phyloP scores from a whole-genome alignment of 305 asterid genomes.

The Fraxinus sp. region DNA sequence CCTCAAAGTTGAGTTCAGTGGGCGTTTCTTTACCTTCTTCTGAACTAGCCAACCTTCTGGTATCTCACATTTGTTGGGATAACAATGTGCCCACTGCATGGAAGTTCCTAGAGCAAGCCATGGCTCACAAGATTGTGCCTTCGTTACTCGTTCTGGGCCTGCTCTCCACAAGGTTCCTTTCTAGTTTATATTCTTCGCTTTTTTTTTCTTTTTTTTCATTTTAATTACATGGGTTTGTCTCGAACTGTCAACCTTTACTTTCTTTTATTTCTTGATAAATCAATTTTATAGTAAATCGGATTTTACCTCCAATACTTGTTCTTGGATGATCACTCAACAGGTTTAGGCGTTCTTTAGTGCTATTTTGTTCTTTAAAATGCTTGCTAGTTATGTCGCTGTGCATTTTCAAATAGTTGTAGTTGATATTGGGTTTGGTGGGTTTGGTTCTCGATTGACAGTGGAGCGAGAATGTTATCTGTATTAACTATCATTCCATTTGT shows the following conservation, averaged over 20 bases:
- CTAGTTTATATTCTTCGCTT: not conserved
- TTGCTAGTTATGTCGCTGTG: not conserved
- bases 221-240: not conserved
- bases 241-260: not conserved
- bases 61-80: constrained; percentile 90
- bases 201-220: not conserved
- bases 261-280: not conserved
- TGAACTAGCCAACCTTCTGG: constrained; percentile 67
- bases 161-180: constrained; percentile 66
- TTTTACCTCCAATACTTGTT: constrained; percentile 3
- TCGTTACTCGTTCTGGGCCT: constrained; percentile 74
- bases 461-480: not conserved
- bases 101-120: constrained; percentile 85
- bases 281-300: not conserved
- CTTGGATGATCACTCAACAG: not conserved
- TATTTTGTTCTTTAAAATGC: constrained; percentile 19
- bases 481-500: not conserved
- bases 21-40: constrained; percentile 71
- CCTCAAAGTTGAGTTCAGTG: constrained; percentile 61
- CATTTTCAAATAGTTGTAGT: not conserved
- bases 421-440: not conserved
- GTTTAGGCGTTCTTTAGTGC: constrained; percentile 15
- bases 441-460: not conserved
- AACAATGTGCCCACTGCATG: constrained; percentile 86
- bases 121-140: constrained; percentile 73